Evolutionary conservation across 2,329 filamentous ascomycete genomes (phyloP).

Genomic region (Albophoma yamanashiensis): DNA sequence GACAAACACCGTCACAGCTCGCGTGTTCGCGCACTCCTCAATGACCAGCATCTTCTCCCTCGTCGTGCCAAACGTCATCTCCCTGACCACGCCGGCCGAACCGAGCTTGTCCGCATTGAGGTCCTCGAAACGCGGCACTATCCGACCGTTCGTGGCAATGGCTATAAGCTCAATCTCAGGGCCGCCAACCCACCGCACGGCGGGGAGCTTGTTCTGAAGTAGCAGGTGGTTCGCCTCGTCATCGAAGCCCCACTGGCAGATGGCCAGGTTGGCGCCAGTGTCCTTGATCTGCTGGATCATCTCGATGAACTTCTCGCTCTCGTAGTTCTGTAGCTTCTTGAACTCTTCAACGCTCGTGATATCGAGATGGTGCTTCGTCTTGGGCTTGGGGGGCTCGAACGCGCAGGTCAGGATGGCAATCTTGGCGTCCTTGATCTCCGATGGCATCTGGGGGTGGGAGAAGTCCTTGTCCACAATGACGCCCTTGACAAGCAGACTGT

Average conservation of each 20-base stretch:
- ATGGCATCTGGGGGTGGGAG: constrained; percentile 98
- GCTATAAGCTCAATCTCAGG: constrained; percentile 98
- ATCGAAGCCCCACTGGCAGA: constrained; percentile 99
- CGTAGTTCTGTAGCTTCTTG: constrained; percentile 94
- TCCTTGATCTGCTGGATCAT: constrained; percentile 99
- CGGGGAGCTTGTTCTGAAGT: constrained; percentile 89
- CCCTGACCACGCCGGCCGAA: constrained; percentile 76
- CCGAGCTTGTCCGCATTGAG: constrained; percentile 85
- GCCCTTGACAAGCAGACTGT: constrained; percentile 89
- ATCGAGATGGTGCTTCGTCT: constrained; percentile 99
- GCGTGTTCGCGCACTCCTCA: constrained; percentile 96
- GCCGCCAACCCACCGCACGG: constrained; percentile 94
- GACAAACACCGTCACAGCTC: constrained; percentile 93
- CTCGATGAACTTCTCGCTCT: constrained; percentile 91
- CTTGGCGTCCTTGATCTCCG: constrained; percentile 89
- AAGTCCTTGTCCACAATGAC: constrained; percentile 99
- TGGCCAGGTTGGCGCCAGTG: constrained; percentile 91
- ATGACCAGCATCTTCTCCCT: constrained; percentile 99
- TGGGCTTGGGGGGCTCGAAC: constrained; percentile 97
- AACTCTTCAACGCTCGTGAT: constrained; percentile 97
- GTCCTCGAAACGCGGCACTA: constrained; percentile 95
- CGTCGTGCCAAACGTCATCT: constrained; percentile 95
- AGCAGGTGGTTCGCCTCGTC: constrained; percentile 97
- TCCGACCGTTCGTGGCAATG: constrained; percentile 95
- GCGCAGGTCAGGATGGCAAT: constrained; percentile 95